These are phyloP conservation scores for Corylus avellana DNA, from an alignment of 306 rosid species.

Conservation along the genomic window DNA sequence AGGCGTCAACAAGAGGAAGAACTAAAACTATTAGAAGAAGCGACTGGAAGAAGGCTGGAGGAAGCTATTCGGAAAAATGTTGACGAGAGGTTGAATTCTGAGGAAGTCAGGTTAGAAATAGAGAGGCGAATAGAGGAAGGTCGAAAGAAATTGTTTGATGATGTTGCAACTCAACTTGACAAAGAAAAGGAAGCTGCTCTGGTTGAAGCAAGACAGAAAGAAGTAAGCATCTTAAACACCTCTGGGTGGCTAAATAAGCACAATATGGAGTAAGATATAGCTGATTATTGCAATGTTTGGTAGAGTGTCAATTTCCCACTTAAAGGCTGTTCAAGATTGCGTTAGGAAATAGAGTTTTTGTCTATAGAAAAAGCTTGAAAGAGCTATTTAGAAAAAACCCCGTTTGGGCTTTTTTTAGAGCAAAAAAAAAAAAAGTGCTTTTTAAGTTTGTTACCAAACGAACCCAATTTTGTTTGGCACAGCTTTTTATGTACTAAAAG, in stretches of 20 bases:
- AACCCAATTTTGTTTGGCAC: too few species aligned
- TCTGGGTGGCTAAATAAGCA: not conserved
- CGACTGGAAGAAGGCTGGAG: conserved; percentile 74
- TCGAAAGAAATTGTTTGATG: conserved; percentile 57
- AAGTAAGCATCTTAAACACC: conserved; percentile 48
- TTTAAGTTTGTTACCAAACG: too few species aligned
- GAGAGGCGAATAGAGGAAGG: conserved; percentile 78
- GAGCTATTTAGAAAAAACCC: too few species aligned
- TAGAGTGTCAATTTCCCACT: not conserved
- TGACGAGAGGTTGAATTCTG: conserved; percentile 73
- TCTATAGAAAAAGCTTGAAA: too few species aligned
- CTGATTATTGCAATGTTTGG: not conserved
- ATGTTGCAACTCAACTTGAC: conserved; percentile 77
- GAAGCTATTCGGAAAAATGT: conserved; percentile 71
- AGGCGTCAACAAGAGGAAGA: conserved; percentile 81
- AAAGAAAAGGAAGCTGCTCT: conserved; percentile 91
- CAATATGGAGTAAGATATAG: not conserved
- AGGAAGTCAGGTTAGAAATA: conserved; percentile 60
- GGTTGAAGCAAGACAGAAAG: conserved; percentile 78
- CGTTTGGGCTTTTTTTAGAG: too few species aligned
- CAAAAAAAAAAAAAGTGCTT: too few species aligned
- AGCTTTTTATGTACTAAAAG: too few species aligned
- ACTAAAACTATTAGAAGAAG: conserved; percentile 72
- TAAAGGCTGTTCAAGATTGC: not conserved
- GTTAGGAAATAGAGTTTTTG: too few species aligned